These are phyloP conservation scores for Echria macrotheca DNA, from an alignment of 495 filamentous ascomycete genomes.

Conservation along the genomic window DNA sequence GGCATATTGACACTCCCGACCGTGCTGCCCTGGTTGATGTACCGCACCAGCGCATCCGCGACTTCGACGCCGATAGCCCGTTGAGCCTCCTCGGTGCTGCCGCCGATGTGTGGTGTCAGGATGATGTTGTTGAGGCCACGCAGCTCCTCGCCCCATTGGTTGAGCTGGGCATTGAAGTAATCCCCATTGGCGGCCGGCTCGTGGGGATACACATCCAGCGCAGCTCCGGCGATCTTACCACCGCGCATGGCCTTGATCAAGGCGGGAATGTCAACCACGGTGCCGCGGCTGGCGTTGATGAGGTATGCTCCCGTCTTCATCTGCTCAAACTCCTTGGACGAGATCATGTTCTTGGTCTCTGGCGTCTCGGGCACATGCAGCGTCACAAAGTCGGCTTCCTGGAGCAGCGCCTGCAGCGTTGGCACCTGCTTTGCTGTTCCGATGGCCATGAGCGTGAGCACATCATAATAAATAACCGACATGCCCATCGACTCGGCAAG, in stretches of 20 bases:
- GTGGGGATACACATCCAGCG: conserved; percentile 90
- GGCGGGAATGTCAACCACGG: conserved; percentile 89
- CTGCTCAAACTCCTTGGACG: conserved; percentile 63
- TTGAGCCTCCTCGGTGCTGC: conserved; percentile 97
- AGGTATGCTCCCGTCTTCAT: conserved; percentile 94
- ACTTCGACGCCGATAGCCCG: conserved; percentile 95
- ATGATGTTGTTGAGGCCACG: conserved; percentile 86
- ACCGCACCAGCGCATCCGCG: conserved; percentile 74
- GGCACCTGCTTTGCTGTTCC: conserved; percentile 81
- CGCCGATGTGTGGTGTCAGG: conserved; percentile 92
- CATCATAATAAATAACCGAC: conserved; percentile 93
- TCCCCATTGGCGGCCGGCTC: conserved; percentile 92
- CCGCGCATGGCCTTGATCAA: conserved; percentile 81
- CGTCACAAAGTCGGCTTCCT: conserved; percentile 80
- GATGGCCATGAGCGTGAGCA: conserved; percentile 86
- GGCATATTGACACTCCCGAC: conserved; percentile 93
- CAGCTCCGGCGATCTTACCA: conserved; percentile 89
- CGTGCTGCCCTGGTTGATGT: conserved; percentile 89
- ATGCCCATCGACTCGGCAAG: conserved; percentile 97
- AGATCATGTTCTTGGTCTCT: conserved; percentile 90
- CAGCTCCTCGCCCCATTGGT: conserved; percentile 81
- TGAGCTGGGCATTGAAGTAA: conserved; percentile 85
- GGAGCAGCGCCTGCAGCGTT: conserved; percentile 69
- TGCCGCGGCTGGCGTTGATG: conserved; percentile 93
- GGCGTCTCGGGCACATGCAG: conserved; percentile 89